Conservation (phyloP, 495 filamentous ascomycete genomes). For the Aspergillus nanangensis region DNA sequence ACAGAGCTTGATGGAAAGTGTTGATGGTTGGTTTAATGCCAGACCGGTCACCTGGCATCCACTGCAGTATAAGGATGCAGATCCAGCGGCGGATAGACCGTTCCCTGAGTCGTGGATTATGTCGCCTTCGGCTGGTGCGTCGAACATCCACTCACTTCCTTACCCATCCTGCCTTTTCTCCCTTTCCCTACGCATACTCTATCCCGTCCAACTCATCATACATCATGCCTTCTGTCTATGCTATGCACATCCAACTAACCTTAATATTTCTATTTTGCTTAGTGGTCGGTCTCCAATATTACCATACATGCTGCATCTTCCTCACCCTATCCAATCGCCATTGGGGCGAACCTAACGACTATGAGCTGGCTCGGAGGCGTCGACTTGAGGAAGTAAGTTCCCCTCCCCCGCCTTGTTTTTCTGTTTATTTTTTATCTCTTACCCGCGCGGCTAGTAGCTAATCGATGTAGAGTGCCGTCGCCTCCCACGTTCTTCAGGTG, state of each 20-base stretch:
- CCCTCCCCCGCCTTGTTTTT: neutral
- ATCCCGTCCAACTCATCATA: too few relatives aligned
- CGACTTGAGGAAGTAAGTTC: constrained; percentile 26
- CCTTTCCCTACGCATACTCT: too few relatives aligned
- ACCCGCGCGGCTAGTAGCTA: too few relatives aligned
- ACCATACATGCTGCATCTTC: constrained; percentile 29
- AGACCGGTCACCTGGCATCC: constrained; percentile 34
- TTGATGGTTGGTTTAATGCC: constrained; percentile 26
- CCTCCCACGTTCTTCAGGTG: constrained; percentile 25
- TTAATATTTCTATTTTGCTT: neutral
- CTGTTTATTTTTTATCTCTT: too few relatives aligned
- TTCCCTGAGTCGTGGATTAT: constrained; percentile 40
- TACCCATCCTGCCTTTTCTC: too few relatives aligned
- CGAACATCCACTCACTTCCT: neutral
- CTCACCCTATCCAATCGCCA: constrained; percentile 25
- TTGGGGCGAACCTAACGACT: constrained; percentile 20
- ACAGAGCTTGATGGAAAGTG: constrained; percentile 19
- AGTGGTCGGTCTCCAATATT: constrained; percentile 39
- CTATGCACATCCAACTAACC: too few relatives aligned
- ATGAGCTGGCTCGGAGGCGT: constrained; percentile 22
- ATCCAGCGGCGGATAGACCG: constrained; percentile 19
- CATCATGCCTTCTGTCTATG: too few relatives aligned
- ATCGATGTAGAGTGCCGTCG: constrained; percentile 23
- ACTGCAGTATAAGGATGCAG: constrained; percentile 26
- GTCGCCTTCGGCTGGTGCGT: constrained; percentile 31